phyloP scores from a whole-genome alignment of 768 basidiomycete species.

The Agaricus bisporus region DNA sequence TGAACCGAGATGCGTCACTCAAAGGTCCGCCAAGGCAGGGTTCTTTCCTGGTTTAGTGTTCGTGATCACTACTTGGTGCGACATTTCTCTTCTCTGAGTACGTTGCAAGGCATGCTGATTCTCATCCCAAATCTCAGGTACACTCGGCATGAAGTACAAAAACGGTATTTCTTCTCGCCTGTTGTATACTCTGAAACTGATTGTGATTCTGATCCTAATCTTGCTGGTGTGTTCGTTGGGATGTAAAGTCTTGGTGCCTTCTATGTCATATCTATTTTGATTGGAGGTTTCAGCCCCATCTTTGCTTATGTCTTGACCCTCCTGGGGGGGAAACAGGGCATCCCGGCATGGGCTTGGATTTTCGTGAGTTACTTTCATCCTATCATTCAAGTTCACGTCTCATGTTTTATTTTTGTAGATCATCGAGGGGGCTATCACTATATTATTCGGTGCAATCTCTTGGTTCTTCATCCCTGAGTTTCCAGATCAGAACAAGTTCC shows the following conservation, averaged over 20 bases:
- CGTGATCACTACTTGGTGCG: conserved; percentile 44
- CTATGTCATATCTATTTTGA: conserved; percentile 35
- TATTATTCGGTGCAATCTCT: conserved; percentile 33
- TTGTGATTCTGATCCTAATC: neutral
- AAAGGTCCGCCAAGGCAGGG: conserved; percentile 30
- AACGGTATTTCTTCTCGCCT: conserved; percentile 26
- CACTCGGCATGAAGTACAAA: conserved; percentile 45
- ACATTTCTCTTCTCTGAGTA: neutral
- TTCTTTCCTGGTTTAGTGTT: conserved; percentile 46
- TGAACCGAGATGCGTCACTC: neutral
- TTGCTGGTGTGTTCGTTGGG: neutral
- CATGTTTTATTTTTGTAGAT: conserved; percentile 26
- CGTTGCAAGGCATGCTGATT: neutral
- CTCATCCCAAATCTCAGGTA: conserved; percentile 29
- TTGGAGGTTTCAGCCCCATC: conserved; percentile 43
- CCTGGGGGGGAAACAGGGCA: conserved; percentile 32
- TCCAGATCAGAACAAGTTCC: conserved; percentile 42
- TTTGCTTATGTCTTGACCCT: conserved; percentile 38
- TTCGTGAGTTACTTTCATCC: conserved; percentile 29
- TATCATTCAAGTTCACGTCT: neutral
- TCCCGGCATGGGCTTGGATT: conserved; percentile 48
- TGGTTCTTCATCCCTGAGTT: conserved; percentile 43
- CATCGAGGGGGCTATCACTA: conserved; percentile 42
- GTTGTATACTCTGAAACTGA: neutral
- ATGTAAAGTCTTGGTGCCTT: conserved; percentile 38